Percentiles rank a stretch among this genome's conserved stretches.
Conservation (phyloP, 495 filamentous ascomycete genomes). For the Apodospora peruviana region DNA sequence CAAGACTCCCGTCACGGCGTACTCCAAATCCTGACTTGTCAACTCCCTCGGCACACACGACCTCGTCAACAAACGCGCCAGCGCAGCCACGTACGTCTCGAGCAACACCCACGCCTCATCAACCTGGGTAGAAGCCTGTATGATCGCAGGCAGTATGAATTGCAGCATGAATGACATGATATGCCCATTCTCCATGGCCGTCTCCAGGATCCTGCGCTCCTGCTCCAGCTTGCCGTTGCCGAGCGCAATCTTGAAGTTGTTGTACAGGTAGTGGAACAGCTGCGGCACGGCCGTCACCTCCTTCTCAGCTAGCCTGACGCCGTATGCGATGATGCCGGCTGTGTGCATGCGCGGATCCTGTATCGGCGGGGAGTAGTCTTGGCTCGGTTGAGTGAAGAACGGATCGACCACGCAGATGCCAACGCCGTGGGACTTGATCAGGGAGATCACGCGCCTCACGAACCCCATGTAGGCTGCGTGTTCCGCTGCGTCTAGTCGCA, state of each 20-base stretch:
- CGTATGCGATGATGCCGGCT: constrained; percentile 44
- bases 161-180: constrained; percentile 39
- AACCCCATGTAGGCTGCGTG: constrained; percentile 39
- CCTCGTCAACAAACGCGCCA: constrained; percentile 17
- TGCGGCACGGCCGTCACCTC: constrained; percentile 35
- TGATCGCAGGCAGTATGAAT: constrained; percentile 38
- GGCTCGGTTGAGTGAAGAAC: constrained; percentile 44
- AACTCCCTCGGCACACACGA: constrained; percentile 24
- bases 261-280: constrained; percentile 46
- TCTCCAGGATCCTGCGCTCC: constrained; percentile 32
- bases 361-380: constrained; percentile 41
- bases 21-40: constrained; percentile 14
- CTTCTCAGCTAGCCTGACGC: constrained; percentile 36
- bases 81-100: constrained; percentile 31
- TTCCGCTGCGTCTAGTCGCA: constrained; percentile 20
- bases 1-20: constrained; percentile 16
- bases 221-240: constrained; percentile 32
- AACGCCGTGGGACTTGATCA: constrained; percentile 41
- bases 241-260: constrained; percentile 45
- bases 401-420: constrained; percentile 38
- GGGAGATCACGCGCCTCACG: constrained; percentile 35
- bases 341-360: constrained; percentile 45
- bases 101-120: constrained; percentile 30
- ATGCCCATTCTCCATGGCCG: constrained; percentile 33
- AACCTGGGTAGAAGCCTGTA: constrained; percentile 18